phyloP scores from a whole-genome alignment of 1,139 yeast genomes.

The Diutina scorzettiae region DNA sequence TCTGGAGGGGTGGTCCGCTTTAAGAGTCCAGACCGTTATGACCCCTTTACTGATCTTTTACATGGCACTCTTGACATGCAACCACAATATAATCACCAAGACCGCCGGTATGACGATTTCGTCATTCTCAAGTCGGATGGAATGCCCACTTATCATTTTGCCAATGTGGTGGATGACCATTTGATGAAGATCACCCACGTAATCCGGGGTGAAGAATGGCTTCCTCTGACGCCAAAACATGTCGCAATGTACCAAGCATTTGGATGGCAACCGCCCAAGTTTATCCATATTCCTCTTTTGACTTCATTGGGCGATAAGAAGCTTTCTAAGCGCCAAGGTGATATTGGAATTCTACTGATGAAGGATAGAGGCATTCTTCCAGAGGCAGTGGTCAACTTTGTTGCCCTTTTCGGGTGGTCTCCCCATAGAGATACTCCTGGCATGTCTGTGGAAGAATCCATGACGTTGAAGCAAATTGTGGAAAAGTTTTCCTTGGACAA shows the following conservation, averaged over 20 bases:
- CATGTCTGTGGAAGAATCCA: slow-evolving; percentile 46
- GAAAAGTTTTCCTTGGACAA: slow-evolving; percentile 44
- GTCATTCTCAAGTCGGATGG: slow-evolving; percentile 85
- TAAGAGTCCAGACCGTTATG: slow-evolving; percentile 60
- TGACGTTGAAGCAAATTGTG: slow-evolving; percentile 42
- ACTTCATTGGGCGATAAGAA: slow-evolving; percentile 71
- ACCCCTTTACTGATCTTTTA: slow-evolving; percentile 53
- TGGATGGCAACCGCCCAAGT: slow-evolving; percentile 76
- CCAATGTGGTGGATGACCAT: slow-evolving; percentile 92
- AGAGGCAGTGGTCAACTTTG: slow-evolving; percentile 78
- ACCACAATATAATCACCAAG: slow-evolving; percentile 61
- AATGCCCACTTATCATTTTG: slow-evolving; percentile 91
- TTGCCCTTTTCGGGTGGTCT: slow-evolving; percentile 91
- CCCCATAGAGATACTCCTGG: slow-evolving; percentile 49
- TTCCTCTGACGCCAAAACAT: slow-evolving; percentile 92
- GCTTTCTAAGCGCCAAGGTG: slow-evolving; percentile 77
- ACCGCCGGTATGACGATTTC: slow-evolving; percentile 79
- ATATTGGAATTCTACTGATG: slow-evolving; percentile 54
- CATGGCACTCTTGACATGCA: slow-evolving; percentile 72
- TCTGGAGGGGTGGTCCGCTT: slow-evolving; percentile 29
- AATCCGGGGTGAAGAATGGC: slow-evolving; percentile 95
- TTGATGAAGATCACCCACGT: slow-evolving; percentile 89
- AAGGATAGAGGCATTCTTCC: slow-evolving; percentile 60
- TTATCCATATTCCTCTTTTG: slow-evolving; percentile 79
- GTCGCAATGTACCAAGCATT: slow-evolving; percentile 76